Evolutionary conservation across 2,329 filamentous ascomycete species (phyloP), one percentile per base, ranked within the genome.

Genomic region (Thielaviopsis musarum): DNA sequence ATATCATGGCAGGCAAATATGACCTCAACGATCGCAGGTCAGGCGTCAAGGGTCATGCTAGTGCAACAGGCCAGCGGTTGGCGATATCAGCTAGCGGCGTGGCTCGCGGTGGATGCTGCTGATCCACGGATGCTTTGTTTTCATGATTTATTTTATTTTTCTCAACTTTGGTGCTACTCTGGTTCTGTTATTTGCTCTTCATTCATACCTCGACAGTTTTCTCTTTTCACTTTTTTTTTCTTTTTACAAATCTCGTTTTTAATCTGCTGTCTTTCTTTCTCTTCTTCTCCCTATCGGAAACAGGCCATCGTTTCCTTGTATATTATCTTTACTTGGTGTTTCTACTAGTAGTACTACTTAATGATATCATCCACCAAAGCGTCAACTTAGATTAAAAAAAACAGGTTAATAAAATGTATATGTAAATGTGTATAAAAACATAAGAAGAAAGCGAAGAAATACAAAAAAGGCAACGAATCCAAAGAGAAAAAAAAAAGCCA

Each of bases 1-100:
- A 97, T 67, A 96, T 98, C 63, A 89, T 96, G 74, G 88, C 88
- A 1, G 93, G 93, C 12, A 88, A 83, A 69, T 97, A 97, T 70
- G 91, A 98, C 72, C 74, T 97, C 65, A 95, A 95, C 69, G 91
- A 97, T 71, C 80, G 91, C 67, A 81, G 91, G 68, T 91, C 87
- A 62, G 93, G 93, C 26, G 91, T 98, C 62, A 97, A 96, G 72
- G 84, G 85, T 58, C 71, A 84, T 64, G 71, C 79, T 64, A 69
- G 82, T 65, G 70, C 74, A 56, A 70, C 67, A 60, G 68, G 71
- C 63, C 71, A 76, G 62, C 77, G 73, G 63, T 64, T 83, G 54
- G 67, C 70, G 2, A 65, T 64, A 10, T 68, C 73, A 12, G 70
- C 70, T 6, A 69, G 63, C 57, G 75, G 73, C 64, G 69, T 69